Base-by-base conservation (phyloP, 2,329 filamentous ascomycete genomes). In the Tolypocladium cylindrosporum region DNA sequence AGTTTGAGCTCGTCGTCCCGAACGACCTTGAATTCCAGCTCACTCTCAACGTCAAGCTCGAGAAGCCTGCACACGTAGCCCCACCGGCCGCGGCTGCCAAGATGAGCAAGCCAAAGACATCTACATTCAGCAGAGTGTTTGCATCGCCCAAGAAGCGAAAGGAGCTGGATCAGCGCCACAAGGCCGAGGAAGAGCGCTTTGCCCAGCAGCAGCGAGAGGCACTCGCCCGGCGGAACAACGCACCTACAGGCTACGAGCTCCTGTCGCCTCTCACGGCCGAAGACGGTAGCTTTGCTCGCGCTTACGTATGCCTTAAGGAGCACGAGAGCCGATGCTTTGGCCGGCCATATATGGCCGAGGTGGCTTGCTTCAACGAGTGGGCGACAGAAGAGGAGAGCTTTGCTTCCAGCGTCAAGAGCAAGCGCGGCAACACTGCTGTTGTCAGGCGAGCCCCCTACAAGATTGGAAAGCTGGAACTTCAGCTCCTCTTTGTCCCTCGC, bases 21-120 rank as follows among this genome's bases (percentile, higher is more conserved):
- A 94, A 96, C 65, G 94, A 99, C 66, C 84, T 99, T n/a, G 94
- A 99, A 72, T 99, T 99, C 76, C 94, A 99, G 74, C 83, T 99
- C 43, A 97, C 94, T 0, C 82, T 99, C 16, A 96, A 97, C 64
- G 95, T 96, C 63, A 97, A 97, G 77, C 81, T 97, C 31, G 89
- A 92, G 63, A 90, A 92, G 68, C 90, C 89, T 7, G 85, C 87
- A 34, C 81, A 88, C 14, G 77, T 77, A 60, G 75, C 75, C 57
- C 69, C 81, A 1, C 75, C 76, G 42, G 82, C 86, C 3, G 84
- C 88, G 2, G 78, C 81, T 24, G 62, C 64, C 57, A 93, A 90
- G 70, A 71, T 79, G 36, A 65, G 75, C 67, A 85, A 87, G 72
- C 77, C 83, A 57, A 97, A 97, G 78, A 83, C 89, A 54, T 95